A percentile compares a stretch with the other conserved stretches of the same genome.
Conservation (phyloP, 208 protist species). For the Plasmodiophora brassicae region DNA sequence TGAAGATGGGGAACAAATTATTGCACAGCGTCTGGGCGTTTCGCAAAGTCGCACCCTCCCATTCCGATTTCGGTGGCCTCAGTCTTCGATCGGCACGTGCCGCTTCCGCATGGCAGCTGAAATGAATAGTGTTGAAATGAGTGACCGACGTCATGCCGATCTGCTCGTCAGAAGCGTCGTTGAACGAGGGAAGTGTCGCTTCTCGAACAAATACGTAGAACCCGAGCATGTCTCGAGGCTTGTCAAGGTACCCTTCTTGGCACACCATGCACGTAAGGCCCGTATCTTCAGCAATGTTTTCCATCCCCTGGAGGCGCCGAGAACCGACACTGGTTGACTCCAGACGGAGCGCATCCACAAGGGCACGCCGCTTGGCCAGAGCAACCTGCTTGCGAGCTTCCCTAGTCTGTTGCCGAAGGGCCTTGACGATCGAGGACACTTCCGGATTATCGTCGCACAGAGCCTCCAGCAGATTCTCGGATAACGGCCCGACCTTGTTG, state of each 20-base stretch:
- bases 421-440: slow-evolving; percentile 42
- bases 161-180: not conserved
- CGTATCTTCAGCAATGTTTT: slow-evolving; percentile 54
- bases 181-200: not conserved
- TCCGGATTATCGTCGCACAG: slow-evolving; percentile 39
- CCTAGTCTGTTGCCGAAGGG: slow-evolving; percentile 47
- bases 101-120: slow-evolving; percentile 65
- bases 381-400: slow-evolving; percentile 58
- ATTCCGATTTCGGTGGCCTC: slow-evolving; percentile 67
- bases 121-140: slow-evolving; percentile 74
- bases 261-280: slow-evolving; percentile 33
- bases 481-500: slow-evolving; percentile 52
- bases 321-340: not conserved
- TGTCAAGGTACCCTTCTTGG: slow-evolving; percentile 58
- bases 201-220: slow-evolving; percentile 65
- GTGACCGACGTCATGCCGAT: slow-evolving; percentile 59
- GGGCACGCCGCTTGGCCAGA: slow-evolving; percentile 50
- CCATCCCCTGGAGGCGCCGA: not conserved
- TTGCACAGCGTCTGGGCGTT: slow-evolving; percentile 73
- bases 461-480: slow-evolving; percentile 62
- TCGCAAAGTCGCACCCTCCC: slow-evolving; percentile 74
- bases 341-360: slow-evolving; percentile 53
- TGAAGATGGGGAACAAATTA: slow-evolving; percentile 67
- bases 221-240: slow-evolving; percentile 68
- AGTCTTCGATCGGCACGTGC: slow-evolving; percentile 58